Evolutionary conservation across 2,329 filamentous ascomycete species (phyloP), one percentile per base, ranked within the genome.

Genomic region (Talaromyces sp.): DNA sequence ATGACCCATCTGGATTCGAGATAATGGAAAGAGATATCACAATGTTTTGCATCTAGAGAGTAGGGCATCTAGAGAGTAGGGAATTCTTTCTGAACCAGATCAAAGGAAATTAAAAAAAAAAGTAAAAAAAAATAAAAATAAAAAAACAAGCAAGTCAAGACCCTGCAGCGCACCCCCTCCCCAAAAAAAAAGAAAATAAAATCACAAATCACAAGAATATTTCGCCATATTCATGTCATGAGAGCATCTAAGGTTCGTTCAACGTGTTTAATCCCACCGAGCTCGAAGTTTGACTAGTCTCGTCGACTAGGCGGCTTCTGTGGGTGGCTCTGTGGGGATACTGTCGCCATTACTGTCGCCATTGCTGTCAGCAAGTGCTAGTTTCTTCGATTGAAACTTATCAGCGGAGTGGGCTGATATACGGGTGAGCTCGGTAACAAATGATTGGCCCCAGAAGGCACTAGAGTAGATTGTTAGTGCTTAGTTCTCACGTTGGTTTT

Each of bases 371-470:
- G 41, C 41, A 22, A 63, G 22, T 22, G 61, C 57, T 20, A 68
- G 51, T 52, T 70, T 67, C 53, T 65, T 68, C 6, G 69, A 57
- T 36, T 72, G 68, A 43, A 73, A 65, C 47, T 73, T 74, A 37
- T 68, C 68, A 36, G 69, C 66, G 6, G 70, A 68, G 36, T 68
- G 67, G 2, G 62, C 74, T 16, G 81, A 83, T 60, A 86, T 84
- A 55, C 81, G 78, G 7, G 76, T 84, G 59, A 97, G 82, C 74
- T 97, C 93, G 11, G 84, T 84, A 46, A 97, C 91, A 70, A 97
- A 97, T 61, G 88, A 92, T 71, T 92, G 85, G 22, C 93, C 93
- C 93, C 93, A 97, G 87, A 94, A 97, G 9, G 92, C 89, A 71
- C 90, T 86, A 55, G 9, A 46, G 7, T n/a, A n/a, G 24, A 27